A percentile compares a stretch with the other conserved stretches of the same genome.
phyloP scores from a whole-genome alignment of 352 stramenopile species.

The Phytopythium vexans region DNA sequence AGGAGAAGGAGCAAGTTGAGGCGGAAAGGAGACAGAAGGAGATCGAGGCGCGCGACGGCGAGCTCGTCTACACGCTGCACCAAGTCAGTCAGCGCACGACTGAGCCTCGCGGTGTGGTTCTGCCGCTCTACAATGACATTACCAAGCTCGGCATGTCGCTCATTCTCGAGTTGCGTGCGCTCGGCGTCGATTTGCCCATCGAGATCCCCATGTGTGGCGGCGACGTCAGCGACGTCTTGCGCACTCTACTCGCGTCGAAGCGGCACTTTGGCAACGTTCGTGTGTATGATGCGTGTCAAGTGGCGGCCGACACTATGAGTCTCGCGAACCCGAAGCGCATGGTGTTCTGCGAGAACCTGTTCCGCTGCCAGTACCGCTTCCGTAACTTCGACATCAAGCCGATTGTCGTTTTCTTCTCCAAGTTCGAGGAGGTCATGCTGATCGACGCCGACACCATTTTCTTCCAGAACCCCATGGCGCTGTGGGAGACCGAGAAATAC shows the following conservation, averaged over 20 bases:
- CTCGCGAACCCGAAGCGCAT: constrained; percentile 10
- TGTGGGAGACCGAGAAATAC: constrained; percentile 62
- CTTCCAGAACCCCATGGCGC: constrained; percentile 47
- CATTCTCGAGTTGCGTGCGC: constrained; percentile 48
- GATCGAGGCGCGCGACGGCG: constrained; percentile 32
- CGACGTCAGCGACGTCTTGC: constrained; percentile 33
- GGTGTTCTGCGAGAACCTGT: constrained; percentile 50
- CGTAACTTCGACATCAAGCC: constrained; percentile 57
- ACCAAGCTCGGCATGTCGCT: constrained; percentile 48
- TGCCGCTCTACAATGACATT: constrained; percentile 55
- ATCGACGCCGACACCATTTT: constrained; percentile 65
- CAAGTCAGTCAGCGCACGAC: constrained; percentile 19
- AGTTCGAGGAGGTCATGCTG: constrained; percentile 70
- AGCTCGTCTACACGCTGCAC: constrained; percentile 34
- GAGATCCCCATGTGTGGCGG: constrained; percentile 58
- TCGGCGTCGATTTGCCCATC: constrained; percentile 50
- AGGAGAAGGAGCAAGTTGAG: no score
- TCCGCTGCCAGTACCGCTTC: constrained; percentile 39
- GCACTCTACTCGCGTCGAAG: constrained; percentile 23
- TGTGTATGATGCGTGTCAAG: constrained; percentile 60
- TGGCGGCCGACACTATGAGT: constrained; percentile 21
- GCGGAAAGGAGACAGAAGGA: constrained; percentile 14
- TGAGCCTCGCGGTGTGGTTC: constrained; percentile 46
- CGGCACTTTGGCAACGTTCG: constrained; percentile 36
- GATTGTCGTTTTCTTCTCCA: constrained; percentile 55